Evolutionary conservation across 2,329 filamentous ascomycete species (phyloP), one percentile per base, ranked within the genome.

Genomic region (Xylariaceae sp.): DNA sequence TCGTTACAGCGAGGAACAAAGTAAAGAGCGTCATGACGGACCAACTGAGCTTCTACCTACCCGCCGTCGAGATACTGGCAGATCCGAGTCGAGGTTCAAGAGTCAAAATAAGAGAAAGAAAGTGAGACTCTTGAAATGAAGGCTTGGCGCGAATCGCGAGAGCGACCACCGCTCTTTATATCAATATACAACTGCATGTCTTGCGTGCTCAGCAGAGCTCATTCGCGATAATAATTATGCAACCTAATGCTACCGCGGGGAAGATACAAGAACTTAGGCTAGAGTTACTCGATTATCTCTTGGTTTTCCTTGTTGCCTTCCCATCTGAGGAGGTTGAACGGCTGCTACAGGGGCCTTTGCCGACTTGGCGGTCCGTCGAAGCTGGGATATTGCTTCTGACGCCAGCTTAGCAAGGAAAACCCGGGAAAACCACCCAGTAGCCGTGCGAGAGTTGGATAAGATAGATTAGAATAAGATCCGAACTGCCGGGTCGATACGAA

Each of bases 11-110:
- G 9, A 67, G 44, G 40, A 67, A 52, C 20, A 44, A 46, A 43
- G 47, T 44, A 23, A 47, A 45, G 40, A 57, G 44, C 55, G 57
- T 60, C 67, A 69, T 69, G 44, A 43, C 48, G 48, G 21, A 16
- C 42, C 18, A 51, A 37, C 50, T 57, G 43, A 44, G 18, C n/a
- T 23, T 6, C 14, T 18, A 46, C n/a, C 37, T 44, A 12, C 32
- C 12, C 9, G 14, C 32, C 14, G 32, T 3, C 6, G 14, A 37
- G 32, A 10, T 37, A 37, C 9, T 3, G 32, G 32, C 14, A 37
- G 14, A 16, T 3, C 32, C 32, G 14, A 37, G 7, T 12, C 14
- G 12, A 37, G 5, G 32, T 37, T 14, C 9, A 37, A 37, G 32
- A 37, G 32, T 14, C 23, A 26, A 26, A 26, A 26, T 9, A 9